Evolutionary conservation across 768 basidiomycete genomes (phyloP).

Genomic region (Leccinum uliginosum): DNA sequence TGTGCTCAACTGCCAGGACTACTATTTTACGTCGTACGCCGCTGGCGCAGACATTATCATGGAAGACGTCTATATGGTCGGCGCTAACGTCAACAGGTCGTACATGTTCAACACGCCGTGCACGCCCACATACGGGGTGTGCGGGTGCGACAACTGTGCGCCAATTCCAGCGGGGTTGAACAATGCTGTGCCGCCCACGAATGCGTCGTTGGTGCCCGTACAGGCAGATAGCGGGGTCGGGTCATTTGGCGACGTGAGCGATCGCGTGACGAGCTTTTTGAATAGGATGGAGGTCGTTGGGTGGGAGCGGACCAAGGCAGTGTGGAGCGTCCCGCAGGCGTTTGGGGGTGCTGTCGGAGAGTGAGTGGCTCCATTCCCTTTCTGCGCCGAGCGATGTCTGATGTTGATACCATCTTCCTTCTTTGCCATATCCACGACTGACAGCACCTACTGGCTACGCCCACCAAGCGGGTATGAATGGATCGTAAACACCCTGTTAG

Average conservation of each 20-base stretch:
- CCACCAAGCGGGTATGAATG: conserved; percentile 66
- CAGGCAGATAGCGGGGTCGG: conserved; percentile 23
- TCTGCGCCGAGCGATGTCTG: neutral
- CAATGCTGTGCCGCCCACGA: conserved; percentile 22
- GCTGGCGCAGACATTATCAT: conserved; percentile 65
- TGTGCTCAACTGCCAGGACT: conserved; percentile 64
- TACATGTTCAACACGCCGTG: conserved; percentile 57
- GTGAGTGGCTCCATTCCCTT: conserved; percentile 20
- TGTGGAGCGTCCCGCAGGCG: conserved; percentile 79
- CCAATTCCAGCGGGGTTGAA: conserved; percentile 38
- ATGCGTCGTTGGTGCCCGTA: conserved; percentile 14
- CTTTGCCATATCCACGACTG: too few relatives aligned
- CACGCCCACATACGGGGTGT: conserved; percentile 62
- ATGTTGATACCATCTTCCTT: neutral
- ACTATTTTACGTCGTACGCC: conserved; percentile 54
- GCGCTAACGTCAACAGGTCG: conserved; percentile 62
- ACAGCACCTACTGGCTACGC: conserved; percentile 53
- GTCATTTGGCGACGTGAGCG: conserved; percentile 60
- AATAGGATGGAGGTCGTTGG: conserved; percentile 55
- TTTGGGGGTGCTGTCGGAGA: conserved; percentile 47
- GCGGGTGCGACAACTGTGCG: conserved; percentile 66
- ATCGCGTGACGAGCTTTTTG: conserved; percentile 60
- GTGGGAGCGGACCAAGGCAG: conserved; percentile 61
- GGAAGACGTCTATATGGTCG: conserved; percentile 50
- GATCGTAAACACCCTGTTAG: conserved; percentile 58